Conservation (phyloP, 106 monocot genomes). For the Chionographis japonica region DNA sequence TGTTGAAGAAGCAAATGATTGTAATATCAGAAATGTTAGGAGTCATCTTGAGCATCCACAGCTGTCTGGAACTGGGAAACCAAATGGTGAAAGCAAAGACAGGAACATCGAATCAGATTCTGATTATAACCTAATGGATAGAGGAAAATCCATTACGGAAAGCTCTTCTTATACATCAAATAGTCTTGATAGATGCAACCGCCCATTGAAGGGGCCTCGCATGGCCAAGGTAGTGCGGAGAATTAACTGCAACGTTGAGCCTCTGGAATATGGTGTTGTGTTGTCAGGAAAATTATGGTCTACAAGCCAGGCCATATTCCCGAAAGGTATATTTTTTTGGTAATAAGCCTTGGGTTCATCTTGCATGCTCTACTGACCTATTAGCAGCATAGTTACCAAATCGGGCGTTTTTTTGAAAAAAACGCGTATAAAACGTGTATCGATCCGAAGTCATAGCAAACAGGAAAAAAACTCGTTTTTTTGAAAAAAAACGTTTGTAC, state of each 20-base stretch:
- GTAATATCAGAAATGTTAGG: neutral
- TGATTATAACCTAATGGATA: constrained; percentile 8
- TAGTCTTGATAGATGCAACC: constrained; percentile 24
- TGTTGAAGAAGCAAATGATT: constrained; percentile 17
- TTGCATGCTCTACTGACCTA: too few relatives aligned
- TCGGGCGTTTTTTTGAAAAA: too few relatives aligned
- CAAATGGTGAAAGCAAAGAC: constrained; percentile 19
- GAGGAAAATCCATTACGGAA: constrained; percentile 13
- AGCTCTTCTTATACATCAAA: constrained; percentile 19
- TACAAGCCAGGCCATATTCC: constrained; percentile 67
- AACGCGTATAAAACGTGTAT: too few relatives aligned
- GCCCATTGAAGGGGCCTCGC: constrained; percentile 56
- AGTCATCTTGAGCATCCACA: constrained; percentile 3
- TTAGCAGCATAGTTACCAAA: too few relatives aligned
- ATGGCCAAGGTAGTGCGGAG: constrained; percentile 65
- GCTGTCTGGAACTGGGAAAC: constrained; percentile 9
- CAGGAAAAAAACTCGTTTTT: too few relatives aligned
- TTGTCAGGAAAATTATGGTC: constrained; percentile 72
- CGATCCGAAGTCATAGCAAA: too few relatives aligned
- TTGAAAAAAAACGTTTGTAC: too few relatives aligned
- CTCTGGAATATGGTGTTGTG: constrained; percentile 60
- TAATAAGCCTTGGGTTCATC: neutral
- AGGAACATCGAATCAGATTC: constrained; percentile 10
- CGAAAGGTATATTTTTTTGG: constrained; percentile 49
- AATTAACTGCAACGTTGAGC: constrained; percentile 60